phyloP scores from a whole-genome alignment of 2,329 filamentous ascomycete genomes.

The Cadophora gregata region DNA sequence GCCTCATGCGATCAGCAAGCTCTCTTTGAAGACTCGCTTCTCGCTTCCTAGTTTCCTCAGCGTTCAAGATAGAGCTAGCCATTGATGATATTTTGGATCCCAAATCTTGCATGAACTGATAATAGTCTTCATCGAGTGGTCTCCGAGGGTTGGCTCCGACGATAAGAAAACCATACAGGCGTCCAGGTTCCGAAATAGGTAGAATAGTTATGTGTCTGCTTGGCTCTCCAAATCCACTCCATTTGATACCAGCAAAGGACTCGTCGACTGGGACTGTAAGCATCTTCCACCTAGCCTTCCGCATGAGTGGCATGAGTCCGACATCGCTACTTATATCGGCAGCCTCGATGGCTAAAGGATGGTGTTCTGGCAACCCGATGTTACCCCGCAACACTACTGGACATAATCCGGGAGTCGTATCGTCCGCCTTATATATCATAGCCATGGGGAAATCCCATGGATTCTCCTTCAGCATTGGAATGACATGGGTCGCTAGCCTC shows the following conservation, averaged over 20 bases:
- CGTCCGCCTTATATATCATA: conserved; percentile 38
- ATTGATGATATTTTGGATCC: conserved; percentile 37
- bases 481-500: conserved; percentile 29
- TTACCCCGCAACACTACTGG: conserved; percentile 29
- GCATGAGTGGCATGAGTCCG: conserved; percentile 35
- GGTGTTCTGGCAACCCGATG: conserved; percentile 37
- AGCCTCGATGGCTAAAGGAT: conserved; percentile 30
- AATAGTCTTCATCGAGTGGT: conserved; percentile 37
- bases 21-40: conserved; percentile 32
- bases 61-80: conserved; percentile 33
- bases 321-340: conserved; percentile 33
- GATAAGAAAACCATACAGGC: conserved; percentile 37
- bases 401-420: conserved; percentile 23
- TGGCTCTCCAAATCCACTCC: conserved; percentile 36
- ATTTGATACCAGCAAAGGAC: conserved; percentile 35
- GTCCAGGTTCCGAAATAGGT: conserved; percentile 31
- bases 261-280: conserved; percentile 35
- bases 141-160: conserved; percentile 39
- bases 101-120: conserved; percentile 38
- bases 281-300: conserved; percentile 32
- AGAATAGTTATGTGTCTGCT: conserved; percentile 36
- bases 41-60: conserved; percentile 35
- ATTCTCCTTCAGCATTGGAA: conserved; percentile 36
- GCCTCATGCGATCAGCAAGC: conserved; percentile 32
- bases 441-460: conserved; percentile 40